Conservation (phyloP, 176 grass and related monocot genomes). For the Hordeum vulgare region DNA sequence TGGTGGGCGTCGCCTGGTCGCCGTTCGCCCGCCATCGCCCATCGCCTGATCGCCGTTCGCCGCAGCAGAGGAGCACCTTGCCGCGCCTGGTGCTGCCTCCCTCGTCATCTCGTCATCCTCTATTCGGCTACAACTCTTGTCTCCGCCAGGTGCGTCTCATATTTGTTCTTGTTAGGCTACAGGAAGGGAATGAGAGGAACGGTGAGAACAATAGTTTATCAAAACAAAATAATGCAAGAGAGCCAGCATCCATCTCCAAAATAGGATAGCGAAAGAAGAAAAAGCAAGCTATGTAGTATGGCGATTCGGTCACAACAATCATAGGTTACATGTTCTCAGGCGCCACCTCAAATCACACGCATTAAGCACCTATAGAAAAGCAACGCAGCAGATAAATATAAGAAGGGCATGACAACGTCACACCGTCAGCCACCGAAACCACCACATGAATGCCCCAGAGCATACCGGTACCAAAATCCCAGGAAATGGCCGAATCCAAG, state of each 20-base stretch:
- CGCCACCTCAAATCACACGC: background rate
- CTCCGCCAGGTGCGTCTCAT: too few species aligned
- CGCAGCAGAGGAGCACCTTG: too few species aligned
- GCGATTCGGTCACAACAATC: background rate
- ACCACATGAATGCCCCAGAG: background rate
- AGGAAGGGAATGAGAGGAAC: too few species aligned
- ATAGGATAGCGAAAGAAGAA: background rate
- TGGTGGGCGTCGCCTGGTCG: too few species aligned
- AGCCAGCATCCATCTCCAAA: background rate
- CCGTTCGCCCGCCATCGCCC: too few species aligned
- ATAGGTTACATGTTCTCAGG: background rate
- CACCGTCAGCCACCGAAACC: background rate
- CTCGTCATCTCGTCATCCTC: too few species aligned
- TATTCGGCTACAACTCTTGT: too few species aligned
- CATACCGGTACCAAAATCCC: background rate
- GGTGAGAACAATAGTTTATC: too few species aligned
- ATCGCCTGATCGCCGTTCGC: too few species aligned
- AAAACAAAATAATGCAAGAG: too few species aligned
- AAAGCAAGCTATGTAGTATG: background rate
- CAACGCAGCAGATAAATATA: conserved; percentile 16
- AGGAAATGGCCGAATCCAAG: conserved; percentile 6
- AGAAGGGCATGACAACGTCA: background rate
- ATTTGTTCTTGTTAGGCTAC: too few species aligned
- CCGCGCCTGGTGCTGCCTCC: too few species aligned
- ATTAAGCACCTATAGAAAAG: conserved; percentile 19